Evolutionary conservation across 331 rosid species (phyloP), one percentile per base, ranked within the genome.

Genomic region (Acacia pycnantha): DNA sequence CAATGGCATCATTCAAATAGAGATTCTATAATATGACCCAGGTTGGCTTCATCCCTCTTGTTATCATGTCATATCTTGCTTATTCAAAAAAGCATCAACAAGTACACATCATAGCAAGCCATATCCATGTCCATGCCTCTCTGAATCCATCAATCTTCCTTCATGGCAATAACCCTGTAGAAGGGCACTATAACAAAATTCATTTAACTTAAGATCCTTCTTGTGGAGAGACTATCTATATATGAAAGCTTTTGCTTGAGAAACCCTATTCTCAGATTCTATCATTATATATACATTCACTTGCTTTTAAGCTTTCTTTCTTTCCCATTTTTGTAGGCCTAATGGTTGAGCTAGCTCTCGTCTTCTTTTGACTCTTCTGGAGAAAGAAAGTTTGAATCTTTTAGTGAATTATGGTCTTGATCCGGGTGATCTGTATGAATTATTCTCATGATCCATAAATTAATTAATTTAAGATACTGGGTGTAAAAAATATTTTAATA

Each of bases 161-260:
- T 90, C 94, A 74, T 70, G 81, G 90, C 98, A 95, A 69, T 82
- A 90, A 76, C 98, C 96, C 76, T 91, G 89, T 13, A 95, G 90
- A 66, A 93, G 97, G 64, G 92, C 94, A 81, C 91, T 84, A 61
- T 95, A 95, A 84, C 97, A 93, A 85, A 95, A 87, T 88, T 89
- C 98, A 31, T 93, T 92, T 87, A 93, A 83, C n/a, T n/a, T n/a
- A n/a, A n/a, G n/a, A 35, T 87, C 79, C 88, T 93, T 73, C 68
- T 72, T 85, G 84, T 90, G 93, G 33, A 31, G 62, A 95, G 96
- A 76, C 71, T 87, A 74, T 89, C 93, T 41, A 41, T 8, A 41
- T 73, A 93, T 80, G 26, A 95, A 92, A 75, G 84, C 92, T 87
- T 88, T 90, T 65, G 97, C 98, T 80, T 88, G 93, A 8, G 91